phyloP scores from a whole-genome alignment of 495 filamentous ascomycete genomes.

The Penicillium dipodomyicola region DNA sequence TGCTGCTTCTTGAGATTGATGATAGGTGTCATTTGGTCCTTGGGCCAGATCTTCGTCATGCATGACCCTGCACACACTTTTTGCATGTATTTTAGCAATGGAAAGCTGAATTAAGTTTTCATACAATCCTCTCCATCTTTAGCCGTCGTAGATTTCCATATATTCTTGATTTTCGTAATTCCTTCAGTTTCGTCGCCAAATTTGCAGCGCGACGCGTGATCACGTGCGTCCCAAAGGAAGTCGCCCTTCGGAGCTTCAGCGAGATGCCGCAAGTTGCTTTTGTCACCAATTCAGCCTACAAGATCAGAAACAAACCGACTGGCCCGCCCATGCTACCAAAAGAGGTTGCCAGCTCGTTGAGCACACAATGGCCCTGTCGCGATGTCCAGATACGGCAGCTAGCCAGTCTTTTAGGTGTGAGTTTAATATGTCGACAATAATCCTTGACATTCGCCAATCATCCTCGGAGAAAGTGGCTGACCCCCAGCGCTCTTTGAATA shows the following conservation, averaged over 20 bases:
- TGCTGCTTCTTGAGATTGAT: slow-evolving; percentile 4
- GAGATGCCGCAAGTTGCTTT: slow-evolving; percentile 3
- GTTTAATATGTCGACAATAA: slow-evolving; percentile 19
- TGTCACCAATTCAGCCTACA: neutral
- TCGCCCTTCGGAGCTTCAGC: slow-evolving; percentile 10
- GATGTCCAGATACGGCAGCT: slow-evolving; percentile 62
- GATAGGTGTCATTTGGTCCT: slow-evolving; percentile 1
- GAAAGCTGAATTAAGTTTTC: slow-evolving; percentile 14
- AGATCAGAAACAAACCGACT: neutral
- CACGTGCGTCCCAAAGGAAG: slow-evolving; percentile 7
- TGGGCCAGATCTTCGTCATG: slow-evolving; percentile 1
- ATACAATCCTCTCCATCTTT: neutral
- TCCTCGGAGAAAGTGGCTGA: slow-evolving; percentile 17
- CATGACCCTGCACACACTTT: slow-evolving; percentile 17
- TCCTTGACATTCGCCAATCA: neutral
- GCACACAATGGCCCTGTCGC: slow-evolving; percentile 59
- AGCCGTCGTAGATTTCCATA: neutral
- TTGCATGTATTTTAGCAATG: slow-evolving; percentile 22
- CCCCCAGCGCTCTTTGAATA: slow-evolving; percentile 17
- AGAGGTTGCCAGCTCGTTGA: slow-evolving; percentile 42
- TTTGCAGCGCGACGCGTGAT: slow-evolving; percentile 11
- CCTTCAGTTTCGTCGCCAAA: neutral
- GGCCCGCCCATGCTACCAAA: slow-evolving; percentile 33
- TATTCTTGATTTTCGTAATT: neutral
- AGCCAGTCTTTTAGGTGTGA: slow-evolving; percentile 59